Evolutionary conservation across 352 stramenopile genomes (phyloP).

Genomic region (Pythium insidiosum): DNA sequence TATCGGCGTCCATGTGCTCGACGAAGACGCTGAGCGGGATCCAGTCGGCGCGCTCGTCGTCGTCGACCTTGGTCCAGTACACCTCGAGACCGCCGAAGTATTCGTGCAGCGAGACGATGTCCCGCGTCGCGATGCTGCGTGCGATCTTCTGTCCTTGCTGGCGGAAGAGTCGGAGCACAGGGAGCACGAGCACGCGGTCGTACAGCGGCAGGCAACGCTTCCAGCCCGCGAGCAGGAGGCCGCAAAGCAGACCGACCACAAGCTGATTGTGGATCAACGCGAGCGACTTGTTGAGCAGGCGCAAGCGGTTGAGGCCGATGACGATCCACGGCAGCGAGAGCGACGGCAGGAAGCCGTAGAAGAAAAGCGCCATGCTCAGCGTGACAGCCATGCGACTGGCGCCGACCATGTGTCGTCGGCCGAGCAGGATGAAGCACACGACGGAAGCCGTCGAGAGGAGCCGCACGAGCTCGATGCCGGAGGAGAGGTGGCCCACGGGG

Average conservation of each 20-base stretch:
- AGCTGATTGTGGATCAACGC: conserved; percentile 4
- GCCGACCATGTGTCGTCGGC: background rate
- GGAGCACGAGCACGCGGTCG: background rate
- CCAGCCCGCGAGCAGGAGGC: background rate
- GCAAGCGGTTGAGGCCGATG: background rate
- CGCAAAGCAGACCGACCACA: background rate
- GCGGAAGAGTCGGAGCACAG: background rate
- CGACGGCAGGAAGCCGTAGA: background rate
- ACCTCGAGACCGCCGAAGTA: background rate
- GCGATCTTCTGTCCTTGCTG: background rate
- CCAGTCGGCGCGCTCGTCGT: background rate
- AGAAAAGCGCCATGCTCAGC: background rate
- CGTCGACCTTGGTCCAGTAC: background rate
- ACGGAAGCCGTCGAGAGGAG: background rate
- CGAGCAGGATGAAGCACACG: conserved; percentile 1
- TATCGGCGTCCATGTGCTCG: background rate
- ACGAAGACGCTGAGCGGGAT: conserved; percentile 1
- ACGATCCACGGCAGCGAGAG: background rate
- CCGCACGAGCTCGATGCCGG: background rate
- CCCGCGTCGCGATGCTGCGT: background rate
- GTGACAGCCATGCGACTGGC: background rate
- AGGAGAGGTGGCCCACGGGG: background rate
- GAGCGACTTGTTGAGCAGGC: background rate
- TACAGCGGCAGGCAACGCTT: background rate
- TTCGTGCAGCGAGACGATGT: background rate